Evolutionary conservation across 2,329 filamentous ascomycete species (phyloP), one percentile per base, ranked within the genome.

Genomic region (Fusarium stilboides): DNA sequence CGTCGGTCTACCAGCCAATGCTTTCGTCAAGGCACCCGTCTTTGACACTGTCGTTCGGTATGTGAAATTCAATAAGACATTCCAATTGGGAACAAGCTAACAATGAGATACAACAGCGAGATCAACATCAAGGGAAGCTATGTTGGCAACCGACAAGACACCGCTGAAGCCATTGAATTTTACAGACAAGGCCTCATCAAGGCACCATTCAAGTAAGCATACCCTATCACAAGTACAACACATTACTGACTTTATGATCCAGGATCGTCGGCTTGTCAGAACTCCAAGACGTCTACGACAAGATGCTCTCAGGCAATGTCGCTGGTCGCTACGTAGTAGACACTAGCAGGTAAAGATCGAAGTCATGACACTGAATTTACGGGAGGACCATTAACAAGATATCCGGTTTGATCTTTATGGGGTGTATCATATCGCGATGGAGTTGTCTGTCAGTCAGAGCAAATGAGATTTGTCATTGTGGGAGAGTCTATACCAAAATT

Each of bases 121-220:
- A 89, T 97, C 83, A 90, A 82, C 71, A 97, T 97, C 84, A 92
- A 92, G 83, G 94, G 94, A 57, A 93, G 89, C 71, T 97, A 97
- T 76, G 94, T 97, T 65, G 94, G 94, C 53, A 97, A 97, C 83
- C 87, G 94, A 70, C 89, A 91, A 78, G 94, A 97, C 77, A 91
- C 89, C 1, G 88, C 89, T 51, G 94, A 97, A 83, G 94, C 94
- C 1, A 85, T 97, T 65, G 94, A 97, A 67, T 97, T 97, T 83
- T 97, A 89, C 84, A 83, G 87, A 59, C 87, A 91, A 20, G 94
- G 94, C 15, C 81, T 94, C 58, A 94, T 97, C 85, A 91, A 94
- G 79, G 89, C 89, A 7, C 94, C 94, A 2, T 94, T 87, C 87
- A 95, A 97, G 71, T 70, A 34, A 36, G 66, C 28, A 1, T 10